phyloP scores from a whole-genome alignment of 192 early-diverging fungal species.

The Coemansia sp. region DNA sequence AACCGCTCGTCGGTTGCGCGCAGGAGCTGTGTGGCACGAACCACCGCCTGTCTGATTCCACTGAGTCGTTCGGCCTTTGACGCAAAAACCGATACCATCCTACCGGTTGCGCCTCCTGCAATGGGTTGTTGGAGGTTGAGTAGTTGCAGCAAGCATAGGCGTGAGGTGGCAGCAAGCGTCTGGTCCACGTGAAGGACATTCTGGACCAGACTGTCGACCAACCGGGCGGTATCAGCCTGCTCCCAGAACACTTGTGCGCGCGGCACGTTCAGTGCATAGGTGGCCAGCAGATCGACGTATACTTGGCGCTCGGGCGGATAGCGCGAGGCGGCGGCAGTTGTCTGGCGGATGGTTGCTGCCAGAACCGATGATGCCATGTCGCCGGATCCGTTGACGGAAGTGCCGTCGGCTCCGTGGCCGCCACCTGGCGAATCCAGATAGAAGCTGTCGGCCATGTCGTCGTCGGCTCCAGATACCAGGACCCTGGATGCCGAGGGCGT shows the following conservation, averaged over 20 bases:
- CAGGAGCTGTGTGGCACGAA: constrained; percentile 39
- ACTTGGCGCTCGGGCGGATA: constrained; percentile 42
- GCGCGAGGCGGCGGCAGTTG: constrained; percentile 13
- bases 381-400: constrained; percentile 2
- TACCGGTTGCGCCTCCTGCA: neutral
- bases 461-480: constrained; percentile 3
- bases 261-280: constrained; percentile 35
- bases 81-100: constrained; percentile 17
- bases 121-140: constrained; percentile 16
- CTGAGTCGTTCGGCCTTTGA: constrained; percentile 19
- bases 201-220: constrained; percentile 79
- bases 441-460: constrained; percentile 19
- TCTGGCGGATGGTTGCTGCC: constrained; percentile 29
- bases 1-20: constrained; percentile 46
- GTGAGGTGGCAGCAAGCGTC: constrained; percentile 64
- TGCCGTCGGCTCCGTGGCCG: neutral
- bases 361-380: neutral
- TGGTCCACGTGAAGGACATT: constrained; percentile 88
- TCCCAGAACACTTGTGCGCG: constrained; percentile 43
- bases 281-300: constrained; percentile 46
- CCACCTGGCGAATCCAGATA: constrained; percentile 12
- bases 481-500: neutral
- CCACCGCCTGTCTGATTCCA: constrained; percentile 27
- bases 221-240: constrained; percentile 57
- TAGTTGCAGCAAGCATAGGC: constrained; percentile 37